Conservation (phyloP, 108 stramenopile genomes). For the Stephanodiscus triporus region DNA sequence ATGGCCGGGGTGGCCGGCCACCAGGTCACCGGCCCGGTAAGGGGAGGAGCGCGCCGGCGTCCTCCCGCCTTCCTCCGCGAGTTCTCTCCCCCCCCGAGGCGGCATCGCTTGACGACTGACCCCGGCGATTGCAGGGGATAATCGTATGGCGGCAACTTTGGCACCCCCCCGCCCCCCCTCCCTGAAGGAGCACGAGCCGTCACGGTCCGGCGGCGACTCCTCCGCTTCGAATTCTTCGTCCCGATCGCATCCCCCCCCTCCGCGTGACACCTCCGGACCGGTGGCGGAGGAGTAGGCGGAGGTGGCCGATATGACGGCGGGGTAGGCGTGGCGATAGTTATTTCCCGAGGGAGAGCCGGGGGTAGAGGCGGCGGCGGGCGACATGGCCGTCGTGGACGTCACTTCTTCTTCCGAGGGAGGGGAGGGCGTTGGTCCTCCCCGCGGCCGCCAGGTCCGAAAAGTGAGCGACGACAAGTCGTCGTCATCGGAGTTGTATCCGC, state of each 20-base stretch:
- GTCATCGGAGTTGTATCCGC: not conserved
- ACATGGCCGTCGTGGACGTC: too few relatives aligned
- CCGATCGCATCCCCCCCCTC: too few relatives aligned
- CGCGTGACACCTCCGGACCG: too few relatives aligned
- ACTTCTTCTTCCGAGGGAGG: too few relatives aligned
- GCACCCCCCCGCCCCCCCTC: not conserved
- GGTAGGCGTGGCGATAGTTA: not conserved
- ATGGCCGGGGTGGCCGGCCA: too few relatives aligned
- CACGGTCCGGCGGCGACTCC: too few relatives aligned
- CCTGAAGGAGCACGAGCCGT: too few relatives aligned
- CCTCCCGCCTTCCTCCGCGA: not conserved
- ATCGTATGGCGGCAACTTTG: too few relatives aligned
- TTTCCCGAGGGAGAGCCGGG: not conserved
- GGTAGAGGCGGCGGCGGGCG: not conserved
- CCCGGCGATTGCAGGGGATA: too few relatives aligned
- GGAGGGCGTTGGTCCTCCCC: not conserved
- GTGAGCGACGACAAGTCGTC: not conserved
- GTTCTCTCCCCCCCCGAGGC: not conserved
- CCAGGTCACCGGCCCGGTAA: not conserved
- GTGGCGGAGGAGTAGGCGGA: not conserved
- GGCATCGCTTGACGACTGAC: not conserved
- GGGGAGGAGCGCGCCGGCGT: not conserved
- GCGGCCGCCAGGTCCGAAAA: not conserved
- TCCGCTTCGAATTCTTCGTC: too few relatives aligned
- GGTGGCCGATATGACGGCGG: not conserved